A percentile compares a stretch with the other conserved stretches of the same genome.
These are phyloP conservation scores for Capniomyces stellatus DNA, from an alignment of 371 early-diverging fungal species.

Conservation along the genomic window DNA sequence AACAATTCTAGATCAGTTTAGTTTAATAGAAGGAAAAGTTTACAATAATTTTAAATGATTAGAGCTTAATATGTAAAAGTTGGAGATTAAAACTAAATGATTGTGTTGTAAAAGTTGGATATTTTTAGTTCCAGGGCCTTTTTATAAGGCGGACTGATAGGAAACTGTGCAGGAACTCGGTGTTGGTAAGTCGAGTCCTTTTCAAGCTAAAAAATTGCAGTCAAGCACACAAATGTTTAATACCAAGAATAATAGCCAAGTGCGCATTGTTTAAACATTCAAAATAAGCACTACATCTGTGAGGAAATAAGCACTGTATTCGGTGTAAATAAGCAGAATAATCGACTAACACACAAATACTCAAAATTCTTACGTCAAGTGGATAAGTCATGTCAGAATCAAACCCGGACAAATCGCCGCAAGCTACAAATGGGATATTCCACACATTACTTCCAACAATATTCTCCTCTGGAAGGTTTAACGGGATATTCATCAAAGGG, in stretches of 20 bases:
- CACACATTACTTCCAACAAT: conserved; percentile 54
- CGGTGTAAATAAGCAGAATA: no score
- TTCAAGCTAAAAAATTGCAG: conserved; percentile 3
- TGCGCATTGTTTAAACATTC: background rate
- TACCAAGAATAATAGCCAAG: no score
- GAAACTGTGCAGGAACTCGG: conserved; percentile 63
- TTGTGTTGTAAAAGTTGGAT: conserved; percentile 44
- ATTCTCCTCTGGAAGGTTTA: conserved; percentile 31
- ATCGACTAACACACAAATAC: no score
- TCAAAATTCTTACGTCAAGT: conserved; percentile 30
- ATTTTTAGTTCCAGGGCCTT: conserved; percentile 65
- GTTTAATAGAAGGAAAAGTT: no score
- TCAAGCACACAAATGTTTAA: no score
- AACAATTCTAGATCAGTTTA: background rate
- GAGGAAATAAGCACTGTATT: background rate
- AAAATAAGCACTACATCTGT: no score
- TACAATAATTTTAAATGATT: background rate
- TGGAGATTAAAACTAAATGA: background rate
- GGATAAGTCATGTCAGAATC: conserved; percentile 70
- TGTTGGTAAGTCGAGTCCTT: conserved; percentile 27
- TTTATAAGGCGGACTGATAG: conserved; percentile 80
- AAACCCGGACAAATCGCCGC: conserved; percentile 75
- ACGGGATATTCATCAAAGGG: conserved; percentile 60
- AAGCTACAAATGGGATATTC: conserved; percentile 79
- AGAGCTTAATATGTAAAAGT: background rate